These are phyloP conservation scores for Pseudonitzschia multiseries DNA, from an alignment of 108 stramenopile species.

Conservation along the genomic window DNA sequence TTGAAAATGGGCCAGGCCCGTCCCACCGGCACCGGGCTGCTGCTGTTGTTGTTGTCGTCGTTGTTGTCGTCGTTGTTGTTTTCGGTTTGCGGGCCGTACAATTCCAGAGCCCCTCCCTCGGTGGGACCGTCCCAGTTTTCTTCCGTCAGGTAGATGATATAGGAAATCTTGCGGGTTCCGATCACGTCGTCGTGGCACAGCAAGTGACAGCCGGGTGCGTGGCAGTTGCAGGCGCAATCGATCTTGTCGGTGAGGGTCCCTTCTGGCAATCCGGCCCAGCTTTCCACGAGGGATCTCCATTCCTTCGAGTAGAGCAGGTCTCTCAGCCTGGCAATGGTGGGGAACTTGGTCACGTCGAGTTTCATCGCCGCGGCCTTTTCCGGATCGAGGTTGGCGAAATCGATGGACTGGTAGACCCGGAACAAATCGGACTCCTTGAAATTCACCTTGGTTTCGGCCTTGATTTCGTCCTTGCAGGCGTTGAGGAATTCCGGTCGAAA, in stretches of 20 bases:
- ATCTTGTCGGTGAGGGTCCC: slow-evolving; percentile 78
- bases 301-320: slow-evolving; percentile 82
- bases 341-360: slow-evolving; percentile 40
- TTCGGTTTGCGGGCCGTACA: slow-evolving; percentile 57
- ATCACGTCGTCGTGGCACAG: slow-evolving; percentile 98
- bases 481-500: slow-evolving; percentile 61
- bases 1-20: slow-evolving; percentile 63
- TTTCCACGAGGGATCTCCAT: slow-evolving; percentile 83
- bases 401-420: slow-evolving; percentile 89
- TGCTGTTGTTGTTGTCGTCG: slow-evolving; percentile 68
- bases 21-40: slow-evolving; percentile 47
- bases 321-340: slow-evolving; percentile 73
- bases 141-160: slow-evolving; percentile 92
- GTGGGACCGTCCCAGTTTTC: slow-evolving; percentile 65
- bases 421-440: slow-evolving; percentile 97
- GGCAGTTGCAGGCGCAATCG: slow-evolving; percentile 95
- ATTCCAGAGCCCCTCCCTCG: slow-evolving; percentile 92
- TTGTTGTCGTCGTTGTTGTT: slow-evolving; percentile 24
- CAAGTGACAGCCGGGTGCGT: slow-evolving; percentile 92
- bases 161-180: slow-evolving; percentile 88
- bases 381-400: slow-evolving; percentile 70
- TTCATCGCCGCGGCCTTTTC: slow-evolving; percentile 29
- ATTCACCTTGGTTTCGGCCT: slow-evolving; percentile 86
- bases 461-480: slow-evolving; percentile 78
- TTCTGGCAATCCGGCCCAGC: slow-evolving; percentile 60